Percentiles rank a stretch among this genome's conserved stretches.
Evolutionary conservation across 257 asterid species (phyloP).

Genomic region (Anisodus tanguticus): DNA sequence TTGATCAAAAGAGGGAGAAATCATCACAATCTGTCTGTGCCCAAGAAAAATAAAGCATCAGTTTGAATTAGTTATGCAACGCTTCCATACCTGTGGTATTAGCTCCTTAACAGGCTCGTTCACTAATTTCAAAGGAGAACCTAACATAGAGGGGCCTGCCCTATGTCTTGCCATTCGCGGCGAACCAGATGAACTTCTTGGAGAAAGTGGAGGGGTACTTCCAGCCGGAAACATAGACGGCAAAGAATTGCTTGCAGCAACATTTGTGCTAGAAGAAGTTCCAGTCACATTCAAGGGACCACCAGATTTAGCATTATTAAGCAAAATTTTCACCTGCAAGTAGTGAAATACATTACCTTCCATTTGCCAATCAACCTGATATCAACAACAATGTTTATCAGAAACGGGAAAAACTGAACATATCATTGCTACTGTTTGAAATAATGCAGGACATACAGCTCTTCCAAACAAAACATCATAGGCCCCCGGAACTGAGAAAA

Average conservation of each 20-base stretch:
- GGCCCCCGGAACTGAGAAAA: neutral
- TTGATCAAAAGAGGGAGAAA: slow-evolving; percentile 29
- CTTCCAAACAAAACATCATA: neutral
- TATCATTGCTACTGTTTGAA: neutral
- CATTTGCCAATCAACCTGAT: neutral
- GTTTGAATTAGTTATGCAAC: slow-evolving; percentile 23
- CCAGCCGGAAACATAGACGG: slow-evolving; percentile 99
- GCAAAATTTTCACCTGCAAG: slow-evolving; percentile 81
- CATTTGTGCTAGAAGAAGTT: slow-evolving; percentile 60
- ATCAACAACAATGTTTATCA: neutral
- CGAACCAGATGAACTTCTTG: slow-evolving; percentile 94
- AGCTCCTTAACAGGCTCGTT: slow-evolving; percentile 87
- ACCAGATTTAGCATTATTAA: slow-evolving; percentile 78
- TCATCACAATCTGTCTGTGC: slow-evolving; percentile 27
- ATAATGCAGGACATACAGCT: slow-evolving; percentile 3
- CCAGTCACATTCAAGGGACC: slow-evolving; percentile 69
- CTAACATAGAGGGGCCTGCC: slow-evolving; percentile 81
- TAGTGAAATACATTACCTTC: neutral
- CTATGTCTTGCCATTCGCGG: slow-evolving; percentile 86
- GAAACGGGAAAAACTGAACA: neutral
- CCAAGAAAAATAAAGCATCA: slow-evolving; percentile 12
- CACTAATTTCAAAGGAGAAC: slow-evolving; percentile 85
- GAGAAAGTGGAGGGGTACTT: slow-evolving; percentile 99
- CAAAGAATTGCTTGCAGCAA: slow-evolving; percentile 67
- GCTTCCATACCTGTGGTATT: slow-evolving; percentile 82